Conservation (phyloP, 768 basidiomycete genomes). For the Kockovaella imperatae region DNA sequence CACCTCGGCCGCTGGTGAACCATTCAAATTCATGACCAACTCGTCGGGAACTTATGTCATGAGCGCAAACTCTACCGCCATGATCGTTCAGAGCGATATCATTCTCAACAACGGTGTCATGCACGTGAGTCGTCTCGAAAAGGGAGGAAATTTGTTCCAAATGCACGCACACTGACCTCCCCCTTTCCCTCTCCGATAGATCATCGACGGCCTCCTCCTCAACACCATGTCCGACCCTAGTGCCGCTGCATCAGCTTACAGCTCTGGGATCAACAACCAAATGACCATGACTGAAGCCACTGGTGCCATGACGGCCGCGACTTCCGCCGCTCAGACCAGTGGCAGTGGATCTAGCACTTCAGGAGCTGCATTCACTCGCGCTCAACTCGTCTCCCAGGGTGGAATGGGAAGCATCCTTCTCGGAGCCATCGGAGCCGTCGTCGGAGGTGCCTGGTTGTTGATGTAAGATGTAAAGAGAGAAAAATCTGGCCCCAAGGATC, state of each 20-base stretch:
- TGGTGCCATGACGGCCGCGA: slow-evolving; percentile 19
- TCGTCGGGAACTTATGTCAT: slow-evolving; percentile 56
- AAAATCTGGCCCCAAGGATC: no score
- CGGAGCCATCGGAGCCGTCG: neutral
- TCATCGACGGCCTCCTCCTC: slow-evolving; percentile 45
- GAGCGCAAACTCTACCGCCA: slow-evolving; percentile 49
- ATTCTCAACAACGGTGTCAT: slow-evolving; percentile 62
- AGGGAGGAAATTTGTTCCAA: no score
- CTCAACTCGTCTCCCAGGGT: neutral
- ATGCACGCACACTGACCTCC: slow-evolving; percentile 3
- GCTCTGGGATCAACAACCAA: slow-evolving; percentile 21
- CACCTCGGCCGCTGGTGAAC: slow-evolving; percentile 56
- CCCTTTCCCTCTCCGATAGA: no score
- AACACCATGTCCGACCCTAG: slow-evolving; percentile 40
- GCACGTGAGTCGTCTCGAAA: slow-evolving; percentile 45
- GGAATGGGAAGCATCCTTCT: neutral
- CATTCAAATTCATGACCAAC: slow-evolving; percentile 53
- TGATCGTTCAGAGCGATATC: slow-evolving; percentile 56
- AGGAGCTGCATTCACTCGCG: slow-evolving; percentile 12
- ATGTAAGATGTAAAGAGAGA: neutral
- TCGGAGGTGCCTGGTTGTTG: neutral
- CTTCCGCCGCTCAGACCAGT: slow-evolving; percentile 11
- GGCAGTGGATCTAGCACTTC: slow-evolving; percentile 10
- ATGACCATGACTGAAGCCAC: slow-evolving; percentile 28
- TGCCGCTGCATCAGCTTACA: slow-evolving; percentile 41